A percentile compares a stretch with the other conserved stretches of the same genome.
Evolutionary conservation across 208 protist genomes (phyloP).

Genomic region (Novymonas esmeraldas): DNA sequence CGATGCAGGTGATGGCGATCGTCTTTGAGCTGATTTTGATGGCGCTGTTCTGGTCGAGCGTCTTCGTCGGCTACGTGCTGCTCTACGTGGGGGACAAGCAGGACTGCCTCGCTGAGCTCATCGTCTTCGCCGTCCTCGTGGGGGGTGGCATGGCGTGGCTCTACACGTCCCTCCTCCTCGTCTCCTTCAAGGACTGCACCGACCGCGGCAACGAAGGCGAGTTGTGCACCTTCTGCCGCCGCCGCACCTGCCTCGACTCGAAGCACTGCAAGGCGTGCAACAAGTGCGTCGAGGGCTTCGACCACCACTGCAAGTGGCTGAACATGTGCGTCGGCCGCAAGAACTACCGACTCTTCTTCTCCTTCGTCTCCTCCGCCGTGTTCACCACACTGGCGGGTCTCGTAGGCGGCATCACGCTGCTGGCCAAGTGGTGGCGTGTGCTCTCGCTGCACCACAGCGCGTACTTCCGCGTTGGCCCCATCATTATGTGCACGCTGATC

Average conservation of each 20-base stretch:
- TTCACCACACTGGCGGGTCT: conserved; percentile 34
- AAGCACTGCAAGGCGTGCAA: conserved; percentile 93
- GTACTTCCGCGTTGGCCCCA: conserved; percentile 71
- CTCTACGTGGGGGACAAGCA: conserved; percentile 39
- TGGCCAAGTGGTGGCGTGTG: conserved; percentile 61
- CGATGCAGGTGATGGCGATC: conserved; percentile 60
- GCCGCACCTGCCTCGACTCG: conserved; percentile 49
- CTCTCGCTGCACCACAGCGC: conserved; percentile 37
- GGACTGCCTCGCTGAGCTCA: conserved; percentile 42
- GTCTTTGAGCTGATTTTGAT: conserved; percentile 41
- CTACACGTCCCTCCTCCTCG: conserved; percentile 25
- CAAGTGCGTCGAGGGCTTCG: conserved; percentile 87
- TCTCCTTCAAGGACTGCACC: conserved; percentile 71
- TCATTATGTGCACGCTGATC: conserved; percentile 53
- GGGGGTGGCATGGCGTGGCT: conserved; percentile 20
- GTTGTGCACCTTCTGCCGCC: conserved; percentile 65
- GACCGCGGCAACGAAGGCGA: conserved; percentile 61
- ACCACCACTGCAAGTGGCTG: conserved; percentile 94
- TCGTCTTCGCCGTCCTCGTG: conserved; percentile 42
- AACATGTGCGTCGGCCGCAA: conserved; percentile 87
- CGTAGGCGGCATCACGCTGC: conserved; percentile 42
- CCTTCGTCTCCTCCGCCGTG: conserved; percentile 45
- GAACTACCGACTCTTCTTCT: conserved; percentile 86
- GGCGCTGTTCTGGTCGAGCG: conserved; percentile 52
- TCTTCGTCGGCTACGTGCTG: conserved; percentile 50